These are phyloP conservation scores for Baorangia bicolor DNA, from an alignment of 768 basidiomycete genomes.

Conservation along the genomic window DNA sequence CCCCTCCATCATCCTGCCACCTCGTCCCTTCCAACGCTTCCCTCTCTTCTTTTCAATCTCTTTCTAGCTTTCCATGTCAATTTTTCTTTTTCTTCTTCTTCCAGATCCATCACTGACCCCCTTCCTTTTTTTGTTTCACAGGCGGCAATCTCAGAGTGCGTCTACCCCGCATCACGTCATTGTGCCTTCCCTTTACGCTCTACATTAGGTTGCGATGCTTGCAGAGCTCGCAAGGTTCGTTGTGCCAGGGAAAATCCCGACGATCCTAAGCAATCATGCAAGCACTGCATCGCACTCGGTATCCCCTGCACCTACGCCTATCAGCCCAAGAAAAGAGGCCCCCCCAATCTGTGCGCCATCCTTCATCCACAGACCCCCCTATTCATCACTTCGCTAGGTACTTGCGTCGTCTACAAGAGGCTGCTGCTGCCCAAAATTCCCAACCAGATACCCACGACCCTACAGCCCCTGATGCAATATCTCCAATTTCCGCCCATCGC, in stretches of 20 bases:
- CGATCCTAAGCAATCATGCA: conserved; percentile 77
- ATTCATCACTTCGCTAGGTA: conserved; percentile 46
- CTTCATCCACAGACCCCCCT: not conserved
- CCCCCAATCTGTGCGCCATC: conserved; percentile 77
- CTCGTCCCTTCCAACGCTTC: not conserved
- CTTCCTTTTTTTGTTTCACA: conserved; percentile 36
- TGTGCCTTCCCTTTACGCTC: conserved; percentile 19
- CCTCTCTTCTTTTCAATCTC: not conserved
- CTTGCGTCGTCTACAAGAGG: conserved; percentile 77
- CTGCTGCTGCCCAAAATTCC: conserved; percentile 46
- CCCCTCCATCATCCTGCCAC: not conserved
- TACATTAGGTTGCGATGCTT: conserved; percentile 76
- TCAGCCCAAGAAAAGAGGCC: conserved; percentile 90
- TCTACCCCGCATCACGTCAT: conserved; percentile 26
- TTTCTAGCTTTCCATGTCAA: conserved; percentile 36
- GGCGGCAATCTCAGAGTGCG: conserved; percentile 85
- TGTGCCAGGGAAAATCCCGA: conserved; percentile 80
- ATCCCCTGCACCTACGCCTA: conserved; percentile 91
- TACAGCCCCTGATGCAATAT: conserved; percentile 39
- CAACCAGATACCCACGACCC: conserved; percentile 34
- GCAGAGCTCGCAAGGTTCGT: conserved; percentile 82
- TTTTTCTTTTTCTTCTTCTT: conserved; percentile 24
- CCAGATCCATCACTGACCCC: conserved; percentile 34
- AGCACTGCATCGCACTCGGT: conserved; percentile 79
- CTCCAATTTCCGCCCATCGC: conserved; percentile 44